Evolutionary conservation across 805 yeast genomes (phyloP), one percentile per base, ranked within the genome.

Genomic region (Candida chauliodis): DNA sequence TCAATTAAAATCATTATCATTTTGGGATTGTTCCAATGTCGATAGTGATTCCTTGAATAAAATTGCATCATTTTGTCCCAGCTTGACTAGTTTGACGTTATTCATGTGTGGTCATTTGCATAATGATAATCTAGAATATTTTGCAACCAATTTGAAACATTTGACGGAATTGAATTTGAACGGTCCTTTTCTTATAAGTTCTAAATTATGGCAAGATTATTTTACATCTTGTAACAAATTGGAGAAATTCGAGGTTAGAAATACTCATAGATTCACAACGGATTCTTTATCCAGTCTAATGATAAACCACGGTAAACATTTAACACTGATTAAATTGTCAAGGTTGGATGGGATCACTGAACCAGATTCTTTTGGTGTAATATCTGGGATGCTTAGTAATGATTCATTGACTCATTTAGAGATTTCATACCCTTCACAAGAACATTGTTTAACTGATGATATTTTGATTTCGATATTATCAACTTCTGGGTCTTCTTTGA

Each of bases 61-160:
- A 46, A 77, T 93, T 26, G 89, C 90, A 0, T 70, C 95, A 0
- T 83, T 65, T 55, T 86, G 96, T 48, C 96, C 96, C 0, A 69
- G 81, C 19, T 44, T 93, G 3, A 79, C 75, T 46, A 58, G 69
- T 1, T 56, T 93, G 30, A 81, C 81, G 0, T 63, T 93, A 31
- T 78, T 79, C 42, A 91, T 90, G 97, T 91, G 98, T 66, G 99
- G 99, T 4, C 90, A 85, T 49, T 63, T 93, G 28, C 88, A 84
- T 49, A 85, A 85, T 54, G 89, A 82, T 45, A 82, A 84, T 41
- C 56, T 93, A 42, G 54, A 66, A 13, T 84, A 87, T 53, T 77
- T 75, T 43, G 73, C 76, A 4, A 63, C 76, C 8, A 81, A 85
- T 45, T 64, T 91, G 29, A 61, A 63, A 0, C 59, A 73, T 21